Evolutionary conservation across 352 stramenopile genomes (phyloP), one percentile per base, ranked within the genome.

Genomic region (Phytopythium cucurbitacearum): DNA sequence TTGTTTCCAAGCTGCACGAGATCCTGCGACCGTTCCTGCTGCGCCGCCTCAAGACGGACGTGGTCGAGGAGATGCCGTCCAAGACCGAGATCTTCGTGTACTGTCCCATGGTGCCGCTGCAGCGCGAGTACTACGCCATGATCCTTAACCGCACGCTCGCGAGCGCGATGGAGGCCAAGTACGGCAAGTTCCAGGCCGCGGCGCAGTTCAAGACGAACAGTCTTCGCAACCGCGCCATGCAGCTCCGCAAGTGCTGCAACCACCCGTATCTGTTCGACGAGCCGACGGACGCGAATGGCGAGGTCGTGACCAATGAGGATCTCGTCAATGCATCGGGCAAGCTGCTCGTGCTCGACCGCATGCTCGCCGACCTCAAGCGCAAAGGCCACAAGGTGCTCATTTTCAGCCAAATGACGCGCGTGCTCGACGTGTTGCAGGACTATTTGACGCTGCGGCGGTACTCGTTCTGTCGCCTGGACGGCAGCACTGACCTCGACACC

Each of bases 21-120:
- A 99, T 99, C 68, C 73, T 99, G 15, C 83, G 95, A 15, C 96
- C 96, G 7, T 99, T 99, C 65, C 76, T 99, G 40, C 75, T 99
- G 50, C 91, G 96, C 12, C 89, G 96, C 7, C 77, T 99, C n/a
- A 99, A 99, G 73, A 79, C 62, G 4, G 91, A 98, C 57, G 96
- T 98, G 6, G 76, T 93, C 16, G 46, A 89, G 32, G 83, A 98
- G 61, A 87, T 99, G 76, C 93, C 95, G 13, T 93, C 89, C 1
- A 99, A 99, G 85, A 98, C 94, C 46, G 97, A 99, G 71, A 87
- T 99, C 59, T 96, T 99, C 28, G 93, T 99, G 10, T 99, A 99
- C 71, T 97, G 91, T 50, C 82, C 90, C 32, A 98, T 99, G 91
- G 90, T 89, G 7, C 75, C 82, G 46, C 59, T 98, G 7, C 97